These are phyloP conservation scores for Pseudozyma thailandica DNA, from an alignment of 1,284 basidiomycete genomes.

Conservation along the genomic window DNA sequence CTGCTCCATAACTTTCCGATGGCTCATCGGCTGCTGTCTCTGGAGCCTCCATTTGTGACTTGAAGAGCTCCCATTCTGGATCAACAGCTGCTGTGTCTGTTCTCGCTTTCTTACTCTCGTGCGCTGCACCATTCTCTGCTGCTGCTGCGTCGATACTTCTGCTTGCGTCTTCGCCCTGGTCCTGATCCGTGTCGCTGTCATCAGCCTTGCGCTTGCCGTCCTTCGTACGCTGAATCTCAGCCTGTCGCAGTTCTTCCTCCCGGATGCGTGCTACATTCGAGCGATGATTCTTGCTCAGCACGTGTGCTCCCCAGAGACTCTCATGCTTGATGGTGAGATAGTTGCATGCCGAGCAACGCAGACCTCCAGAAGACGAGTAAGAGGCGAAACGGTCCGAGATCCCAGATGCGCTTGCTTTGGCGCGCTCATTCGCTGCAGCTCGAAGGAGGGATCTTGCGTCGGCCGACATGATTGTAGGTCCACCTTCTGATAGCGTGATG, in stretches of 20 bases:
- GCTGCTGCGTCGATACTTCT: neutral
- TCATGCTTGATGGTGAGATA: constrained; percentile 56
- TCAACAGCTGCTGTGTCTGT: constrained; percentile 28
- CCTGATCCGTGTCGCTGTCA: constrained; percentile 4
- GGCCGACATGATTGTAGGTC: constrained; percentile 14
- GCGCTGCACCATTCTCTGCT: neutral
- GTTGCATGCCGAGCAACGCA: constrained; percentile 57
- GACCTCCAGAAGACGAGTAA: constrained; percentile 36
- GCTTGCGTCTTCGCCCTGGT: neutral
- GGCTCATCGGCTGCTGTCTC: constrained; percentile 1
- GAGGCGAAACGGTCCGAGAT: constrained; percentile 53
- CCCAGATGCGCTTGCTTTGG: constrained; percentile 4
- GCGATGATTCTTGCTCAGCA: constrained; percentile 51
- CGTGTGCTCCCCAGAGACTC: constrained; percentile 53
- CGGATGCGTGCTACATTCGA: constrained; percentile 25
- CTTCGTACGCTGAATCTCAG: constrained; percentile 26
- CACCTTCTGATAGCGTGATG: neutral
- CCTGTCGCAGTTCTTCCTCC: constrained; percentile 29
- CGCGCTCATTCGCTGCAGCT: constrained; percentile 37
- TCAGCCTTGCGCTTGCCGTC: constrained; percentile 47
- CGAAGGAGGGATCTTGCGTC: constrained; percentile 53
- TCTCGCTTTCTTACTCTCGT: constrained; percentile 26
- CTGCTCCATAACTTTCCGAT: constrained; percentile 3
- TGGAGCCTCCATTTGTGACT: constrained; percentile 34
- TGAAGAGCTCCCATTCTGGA: constrained; percentile 58